Conservation (phyloP, 108 stramenopile genomes). For the Thalassiosira profunda region DNA sequence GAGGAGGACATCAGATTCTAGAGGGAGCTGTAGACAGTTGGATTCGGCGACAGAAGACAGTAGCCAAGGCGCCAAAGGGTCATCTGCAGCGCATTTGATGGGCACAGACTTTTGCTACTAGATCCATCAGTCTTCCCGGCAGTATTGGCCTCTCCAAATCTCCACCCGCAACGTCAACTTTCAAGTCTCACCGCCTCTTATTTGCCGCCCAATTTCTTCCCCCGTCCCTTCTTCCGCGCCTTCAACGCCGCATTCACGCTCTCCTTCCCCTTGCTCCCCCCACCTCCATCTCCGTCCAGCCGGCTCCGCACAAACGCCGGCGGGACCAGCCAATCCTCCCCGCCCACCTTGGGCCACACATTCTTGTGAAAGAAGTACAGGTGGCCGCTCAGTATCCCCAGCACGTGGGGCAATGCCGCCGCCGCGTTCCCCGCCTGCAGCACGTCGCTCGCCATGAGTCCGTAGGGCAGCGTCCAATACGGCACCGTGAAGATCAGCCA, state of each 20-base stretch:
- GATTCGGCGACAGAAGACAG: too few species aligned
- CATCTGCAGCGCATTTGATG: too few species aligned
- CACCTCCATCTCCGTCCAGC: slow-evolving; percentile 63
- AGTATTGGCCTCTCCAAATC: background rate
- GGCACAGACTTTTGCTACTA: too few species aligned
- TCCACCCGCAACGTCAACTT: background rate
- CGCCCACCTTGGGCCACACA: slow-evolving; percentile 86
- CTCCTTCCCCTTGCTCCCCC: slow-evolving; percentile 50
- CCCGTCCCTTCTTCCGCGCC: slow-evolving; percentile 77
- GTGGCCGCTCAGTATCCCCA: slow-evolving; percentile 91
- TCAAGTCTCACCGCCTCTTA: slow-evolving; percentile 1
- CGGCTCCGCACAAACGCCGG: slow-evolving; percentile 65
- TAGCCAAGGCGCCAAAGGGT: too few species aligned
- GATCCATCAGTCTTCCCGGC: background rate
- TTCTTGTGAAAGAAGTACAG: slow-evolving; percentile 86
- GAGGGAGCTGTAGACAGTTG: too few species aligned
- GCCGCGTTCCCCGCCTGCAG: slow-evolving; percentile 75
- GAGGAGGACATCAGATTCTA: too few species aligned
- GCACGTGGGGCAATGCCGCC: slow-evolving; percentile 84
- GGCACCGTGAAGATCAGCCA: slow-evolving; percentile 92
- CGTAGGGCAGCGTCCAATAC: slow-evolving; percentile 90
- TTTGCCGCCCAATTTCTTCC: slow-evolving; percentile 71
- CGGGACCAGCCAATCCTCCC: slow-evolving; percentile 88
- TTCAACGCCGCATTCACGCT: slow-evolving; percentile 66
- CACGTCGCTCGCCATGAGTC: slow-evolving; percentile 83